These are phyloP conservation scores for Russula earlei DNA, from an alignment of 768 basidiomycete genomes.

Conservation along the genomic window DNA sequence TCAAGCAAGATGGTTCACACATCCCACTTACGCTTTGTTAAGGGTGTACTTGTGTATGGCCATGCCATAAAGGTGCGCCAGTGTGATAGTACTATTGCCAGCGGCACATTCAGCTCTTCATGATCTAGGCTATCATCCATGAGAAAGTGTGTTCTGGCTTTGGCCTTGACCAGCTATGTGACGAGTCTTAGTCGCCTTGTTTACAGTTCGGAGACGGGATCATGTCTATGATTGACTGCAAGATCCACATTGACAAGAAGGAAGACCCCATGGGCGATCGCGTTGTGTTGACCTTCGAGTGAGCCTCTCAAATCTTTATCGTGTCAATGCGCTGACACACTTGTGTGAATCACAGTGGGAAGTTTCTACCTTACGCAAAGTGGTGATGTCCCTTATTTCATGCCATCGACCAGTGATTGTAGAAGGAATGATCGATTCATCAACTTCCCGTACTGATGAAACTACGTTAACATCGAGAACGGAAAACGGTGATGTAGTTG, in stretches of 20 bases:
- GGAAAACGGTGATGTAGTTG: not conserved
- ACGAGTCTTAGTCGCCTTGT: not conserved
- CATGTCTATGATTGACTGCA: conserved; percentile 86
- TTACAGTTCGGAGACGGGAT: conserved; percentile 75
- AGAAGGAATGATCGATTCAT: not conserved
- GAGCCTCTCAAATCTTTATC: conserved; percentile 23
- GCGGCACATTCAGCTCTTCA: not conserved
- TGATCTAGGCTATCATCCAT: conserved; percentile 54
- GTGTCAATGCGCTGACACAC: not conserved
- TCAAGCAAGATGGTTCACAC: not conserved
- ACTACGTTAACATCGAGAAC: not conserved
- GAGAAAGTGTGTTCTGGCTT: conserved; percentile 43
- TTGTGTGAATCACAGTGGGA: conserved; percentile 40
- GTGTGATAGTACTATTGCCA: not conserved
- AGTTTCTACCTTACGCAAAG: conserved; percentile 64
- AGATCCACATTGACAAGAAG: conserved; percentile 56
- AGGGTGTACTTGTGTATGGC: conserved; percentile 71
- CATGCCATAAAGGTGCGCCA: conserved; percentile 60
- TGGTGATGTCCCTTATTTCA: conserved; percentile 34
- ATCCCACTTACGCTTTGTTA: not conserved
- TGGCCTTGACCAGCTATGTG: not conserved
- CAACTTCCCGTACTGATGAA: not conserved
- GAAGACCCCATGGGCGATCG: conserved; percentile 72
- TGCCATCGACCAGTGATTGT: not conserved
- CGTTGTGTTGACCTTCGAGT: conserved; percentile 75